Conservation (phyloP, 2,329 filamentous ascomycete genomes). For the Monosporascus sp. region DNA sequence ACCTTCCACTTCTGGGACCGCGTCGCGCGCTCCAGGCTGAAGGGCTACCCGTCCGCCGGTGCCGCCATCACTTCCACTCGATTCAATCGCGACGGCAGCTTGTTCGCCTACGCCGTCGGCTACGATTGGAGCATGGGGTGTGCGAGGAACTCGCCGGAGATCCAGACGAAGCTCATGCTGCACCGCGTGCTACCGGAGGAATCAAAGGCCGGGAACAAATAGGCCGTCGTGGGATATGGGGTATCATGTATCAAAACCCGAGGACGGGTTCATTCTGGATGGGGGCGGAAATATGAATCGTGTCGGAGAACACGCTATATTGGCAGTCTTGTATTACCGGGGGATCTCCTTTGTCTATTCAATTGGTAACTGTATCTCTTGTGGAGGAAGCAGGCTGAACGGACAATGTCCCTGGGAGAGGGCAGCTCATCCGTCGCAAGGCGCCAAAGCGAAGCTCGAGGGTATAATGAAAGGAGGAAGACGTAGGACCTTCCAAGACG, state of each 20-base stretch:
- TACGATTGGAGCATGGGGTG: conserved; percentile 72
- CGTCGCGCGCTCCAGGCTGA: conserved; percentile 41
- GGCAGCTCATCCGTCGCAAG: background rate
- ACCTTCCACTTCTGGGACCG: conserved; percentile 52
- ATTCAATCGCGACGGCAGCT: conserved; percentile 56
- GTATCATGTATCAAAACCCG: background rate
- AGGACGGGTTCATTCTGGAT: no score
- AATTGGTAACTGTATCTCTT: background rate
- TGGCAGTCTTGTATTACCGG: conserved; percentile 6
- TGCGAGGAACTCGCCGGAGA: conserved; percentile 17
- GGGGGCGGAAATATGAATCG: background rate
- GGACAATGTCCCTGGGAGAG: background rate
- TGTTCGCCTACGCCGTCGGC: conserved; percentile 57
- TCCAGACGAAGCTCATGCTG: conserved; percentile 23
- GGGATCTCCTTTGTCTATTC: conserved; percentile 8
- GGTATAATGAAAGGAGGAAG: no score
- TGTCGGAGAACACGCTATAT: background rate
- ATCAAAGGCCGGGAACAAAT: conserved; percentile 6
- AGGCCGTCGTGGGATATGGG: background rate
- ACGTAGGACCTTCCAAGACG: no score
- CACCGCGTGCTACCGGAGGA: conserved; percentile 20
- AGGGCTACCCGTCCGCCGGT: conserved; percentile 46
- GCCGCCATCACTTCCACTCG: conserved; percentile 57
- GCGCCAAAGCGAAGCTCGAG: background rate
- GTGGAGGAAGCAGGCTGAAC: background rate